phyloP scores from a whole-genome alignment of 768 basidiomycete genomes.

The Gautieria morchelliformis region DNA sequence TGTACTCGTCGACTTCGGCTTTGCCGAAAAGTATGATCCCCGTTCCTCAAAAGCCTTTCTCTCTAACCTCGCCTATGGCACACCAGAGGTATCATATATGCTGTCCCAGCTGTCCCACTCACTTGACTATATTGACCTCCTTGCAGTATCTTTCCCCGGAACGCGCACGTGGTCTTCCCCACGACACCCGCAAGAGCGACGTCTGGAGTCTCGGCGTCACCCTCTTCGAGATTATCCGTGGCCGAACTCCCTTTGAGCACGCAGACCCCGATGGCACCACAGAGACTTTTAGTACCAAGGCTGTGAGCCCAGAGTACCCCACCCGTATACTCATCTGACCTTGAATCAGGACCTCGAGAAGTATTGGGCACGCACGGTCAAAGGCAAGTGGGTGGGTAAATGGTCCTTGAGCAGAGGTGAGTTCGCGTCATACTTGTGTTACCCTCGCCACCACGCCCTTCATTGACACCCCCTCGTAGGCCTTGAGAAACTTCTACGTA shows the following conservation, averaged over 20 bases:
- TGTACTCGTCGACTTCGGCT: conserved; percentile 93
- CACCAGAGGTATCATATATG: conserved; percentile 62
- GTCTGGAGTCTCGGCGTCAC: conserved; percentile 83
- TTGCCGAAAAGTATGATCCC: conserved; percentile 78
- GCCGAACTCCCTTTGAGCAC: conserved; percentile 87
- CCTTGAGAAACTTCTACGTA: conserved; percentile 55
- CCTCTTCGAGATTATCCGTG: conserved; percentile 89
- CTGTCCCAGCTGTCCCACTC: not conserved
- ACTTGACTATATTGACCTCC: not conserved
- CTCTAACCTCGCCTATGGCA: conserved; percentile 80
- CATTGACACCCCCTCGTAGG: not conserved
- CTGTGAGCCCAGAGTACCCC: not conserved
- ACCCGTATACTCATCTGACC: not conserved
- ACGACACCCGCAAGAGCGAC: conserved; percentile 91
- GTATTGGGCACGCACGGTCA: conserved; percentile 81
- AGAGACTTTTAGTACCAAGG: conserved; percentile 68
- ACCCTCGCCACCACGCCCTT: not conserved
- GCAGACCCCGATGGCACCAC: conserved; percentile 39
- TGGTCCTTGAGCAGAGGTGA: conserved; percentile 57
- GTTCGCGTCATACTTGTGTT: conserved; percentile 8
- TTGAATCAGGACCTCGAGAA: conserved; percentile 52
- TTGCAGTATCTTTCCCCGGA: conserved; percentile 86
- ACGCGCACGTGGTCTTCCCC: conserved; percentile 76
- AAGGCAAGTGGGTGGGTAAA: conserved; percentile 80
- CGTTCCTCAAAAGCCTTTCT: conserved; percentile 59